Percentiles rank a stretch among this genome's conserved stretches.
phyloP scores from a whole-genome alignment of 345 rosid genomes.

The Hibiscus syriacus region DNA sequence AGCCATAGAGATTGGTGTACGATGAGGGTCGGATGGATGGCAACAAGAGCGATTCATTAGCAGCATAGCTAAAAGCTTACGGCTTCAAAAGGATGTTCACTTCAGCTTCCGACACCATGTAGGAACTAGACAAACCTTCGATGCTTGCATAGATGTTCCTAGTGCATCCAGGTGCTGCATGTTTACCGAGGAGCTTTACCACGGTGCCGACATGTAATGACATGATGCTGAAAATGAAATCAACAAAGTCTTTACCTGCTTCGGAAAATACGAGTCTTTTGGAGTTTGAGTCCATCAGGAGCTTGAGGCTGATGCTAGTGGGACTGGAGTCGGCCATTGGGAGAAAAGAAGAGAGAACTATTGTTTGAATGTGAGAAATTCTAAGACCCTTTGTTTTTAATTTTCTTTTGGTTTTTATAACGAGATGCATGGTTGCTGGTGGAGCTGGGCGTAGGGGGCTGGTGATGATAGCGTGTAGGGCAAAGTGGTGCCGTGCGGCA shows the following conservation, averaged over 20 bases:
- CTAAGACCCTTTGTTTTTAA: no score
- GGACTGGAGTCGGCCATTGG: not conserved
- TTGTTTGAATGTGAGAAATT: not conserved
- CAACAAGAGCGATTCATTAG: not conserved
- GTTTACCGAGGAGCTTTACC: not conserved
- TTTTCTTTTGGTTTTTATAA: no score
- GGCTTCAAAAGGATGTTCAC: not conserved
- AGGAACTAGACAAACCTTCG: not conserved
- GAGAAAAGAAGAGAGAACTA: no score
- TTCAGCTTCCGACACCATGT: not conserved
- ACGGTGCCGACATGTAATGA: not conserved
- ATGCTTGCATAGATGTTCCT: not conserved
- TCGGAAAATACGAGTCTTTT: not conserved
- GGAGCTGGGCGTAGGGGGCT: no score
- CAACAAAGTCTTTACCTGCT: not conserved
- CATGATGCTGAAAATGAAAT: not conserved
- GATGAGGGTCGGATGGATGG: not conserved
- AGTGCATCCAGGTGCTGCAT: not conserved
- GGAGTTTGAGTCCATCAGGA: not conserved
- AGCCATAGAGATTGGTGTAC: not conserved
- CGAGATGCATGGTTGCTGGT: no score
- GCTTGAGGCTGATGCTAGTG: not conserved
- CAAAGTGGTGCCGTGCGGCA: no score
- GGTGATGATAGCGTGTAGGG: no score
- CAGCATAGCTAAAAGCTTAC: not conserved